Conservation (phyloP, 2,329 filamentous ascomycete species). For the Trichoderma asperellum region DNA sequence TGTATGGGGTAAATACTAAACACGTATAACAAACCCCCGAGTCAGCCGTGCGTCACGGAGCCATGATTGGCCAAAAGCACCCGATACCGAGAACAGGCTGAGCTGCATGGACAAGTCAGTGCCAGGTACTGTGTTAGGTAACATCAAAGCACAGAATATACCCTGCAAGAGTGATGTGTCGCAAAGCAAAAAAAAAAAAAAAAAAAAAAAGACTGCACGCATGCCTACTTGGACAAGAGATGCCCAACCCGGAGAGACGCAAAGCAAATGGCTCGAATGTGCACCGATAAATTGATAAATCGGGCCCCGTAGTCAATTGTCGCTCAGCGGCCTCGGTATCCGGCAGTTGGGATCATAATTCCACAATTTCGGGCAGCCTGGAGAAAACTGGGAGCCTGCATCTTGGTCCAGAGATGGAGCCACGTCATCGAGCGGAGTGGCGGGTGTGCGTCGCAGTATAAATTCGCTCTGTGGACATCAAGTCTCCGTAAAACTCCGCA, state of each 20-base stretch:
- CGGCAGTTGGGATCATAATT: not conserved
- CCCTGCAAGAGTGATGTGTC: not conserved
- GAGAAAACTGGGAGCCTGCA: not conserved
- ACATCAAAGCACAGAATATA: not conserved
- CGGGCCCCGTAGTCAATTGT: not conserved
- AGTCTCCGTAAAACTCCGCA: not conserved
- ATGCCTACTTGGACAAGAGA: not conserved
- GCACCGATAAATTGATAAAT: not conserved
- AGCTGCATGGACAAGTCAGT: not conserved
- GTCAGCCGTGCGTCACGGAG: not conserved
- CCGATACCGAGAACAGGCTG: not conserved
- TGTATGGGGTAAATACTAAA: not conserved
- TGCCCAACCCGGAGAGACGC: not conserved
- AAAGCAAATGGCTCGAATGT: too few relatives aligned
- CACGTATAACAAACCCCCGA: not conserved
- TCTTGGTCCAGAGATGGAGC: not conserved
- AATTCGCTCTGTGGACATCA: not conserved
- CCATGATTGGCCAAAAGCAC: slow-evolving; percentile 18
- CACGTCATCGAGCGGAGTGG: slow-evolving; percentile 2
- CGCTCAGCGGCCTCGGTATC: not conserved
- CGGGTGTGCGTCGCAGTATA: not conserved
- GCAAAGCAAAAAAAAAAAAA: not conserved
- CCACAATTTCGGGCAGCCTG: not conserved
- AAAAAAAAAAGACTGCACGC: not conserved
- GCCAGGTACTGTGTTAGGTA: not conserved